phyloP scores from a whole-genome alignment of 2,329 filamentous ascomycete species.

The Penicillium sumatraense region DNA sequence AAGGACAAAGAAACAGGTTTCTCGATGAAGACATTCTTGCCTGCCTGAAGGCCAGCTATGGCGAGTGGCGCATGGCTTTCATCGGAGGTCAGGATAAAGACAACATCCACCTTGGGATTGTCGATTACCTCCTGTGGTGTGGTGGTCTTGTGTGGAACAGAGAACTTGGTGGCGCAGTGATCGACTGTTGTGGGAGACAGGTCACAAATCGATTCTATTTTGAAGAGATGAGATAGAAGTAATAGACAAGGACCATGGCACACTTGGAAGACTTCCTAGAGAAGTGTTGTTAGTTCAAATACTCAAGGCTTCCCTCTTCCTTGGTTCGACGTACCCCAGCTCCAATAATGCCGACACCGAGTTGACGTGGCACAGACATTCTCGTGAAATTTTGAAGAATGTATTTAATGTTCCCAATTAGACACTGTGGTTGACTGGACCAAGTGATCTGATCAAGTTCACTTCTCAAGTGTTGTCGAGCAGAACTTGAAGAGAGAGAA shows the following conservation, averaged over 20 bases:
- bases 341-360: slow-evolving; percentile 19
- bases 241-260: slow-evolving; percentile 20
- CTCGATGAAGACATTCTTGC: slow-evolving; percentile 23
- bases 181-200: slow-evolving; percentile 18
- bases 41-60: slow-evolving; percentile 17
- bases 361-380: slow-evolving; percentile 6
- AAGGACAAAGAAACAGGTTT: slow-evolving; percentile 20
- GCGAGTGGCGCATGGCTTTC: slow-evolving; percentile 22
- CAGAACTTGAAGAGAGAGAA: no score
- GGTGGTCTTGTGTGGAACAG: slow-evolving; percentile 16
- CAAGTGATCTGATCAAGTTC: no score
- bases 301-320: no score
- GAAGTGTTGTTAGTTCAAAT: background rate
- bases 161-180: slow-evolving; percentile 19
- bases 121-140: slow-evolving; percentile 20
- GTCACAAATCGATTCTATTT: slow-evolving; percentile 22
- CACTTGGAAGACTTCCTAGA: slow-evolving; percentile 22
- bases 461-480: no score
- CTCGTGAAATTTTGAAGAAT: background rate
- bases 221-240: slow-evolving; percentile 20
- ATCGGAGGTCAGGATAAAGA: slow-evolving; percentile 26
- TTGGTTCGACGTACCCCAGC: slow-evolving; percentile 11
- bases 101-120: slow-evolving; percentile 14
- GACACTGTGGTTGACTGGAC: background rate
- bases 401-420: background rate